Percentiles rank a stretch among this genome's conserved stretches.
These are phyloP conservation scores for Friedmanniomyces simplex DNA, from an alignment of 495 filamentous ascomycete genomes.

Conservation along the genomic window DNA sequence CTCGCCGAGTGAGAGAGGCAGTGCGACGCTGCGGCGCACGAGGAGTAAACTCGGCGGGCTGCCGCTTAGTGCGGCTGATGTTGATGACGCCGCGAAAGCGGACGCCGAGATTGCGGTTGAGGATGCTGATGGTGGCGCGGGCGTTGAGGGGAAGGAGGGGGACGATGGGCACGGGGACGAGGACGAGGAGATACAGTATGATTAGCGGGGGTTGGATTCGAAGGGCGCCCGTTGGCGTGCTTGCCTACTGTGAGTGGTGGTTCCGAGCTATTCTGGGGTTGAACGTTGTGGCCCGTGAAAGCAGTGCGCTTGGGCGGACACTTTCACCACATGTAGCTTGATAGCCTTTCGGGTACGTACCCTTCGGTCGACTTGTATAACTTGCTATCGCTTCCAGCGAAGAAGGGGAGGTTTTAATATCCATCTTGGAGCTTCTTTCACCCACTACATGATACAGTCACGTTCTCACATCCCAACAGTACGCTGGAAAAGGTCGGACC, in stretches of 20 bases:
- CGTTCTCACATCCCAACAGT: too few relatives aligned
- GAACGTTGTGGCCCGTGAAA: too few relatives aligned
- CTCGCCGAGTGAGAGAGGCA: not conserved
- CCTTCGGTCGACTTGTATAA: too few relatives aligned
- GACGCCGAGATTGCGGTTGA: constrained; percentile 7
- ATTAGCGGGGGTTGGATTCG: not conserved
- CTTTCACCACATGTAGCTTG: too few relatives aligned
- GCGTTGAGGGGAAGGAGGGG: not conserved
- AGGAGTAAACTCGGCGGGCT: constrained; percentile 32
- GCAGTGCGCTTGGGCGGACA: too few relatives aligned
- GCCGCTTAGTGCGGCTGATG: constrained; percentile 20
- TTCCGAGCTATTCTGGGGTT: too few relatives aligned
- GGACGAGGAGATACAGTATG: constrained; percentile 17
- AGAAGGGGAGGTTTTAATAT: too few relatives aligned
- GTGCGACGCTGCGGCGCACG: constrained; percentile 22
- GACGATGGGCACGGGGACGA: constrained; percentile 8
- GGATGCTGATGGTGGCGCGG: constrained; percentile 7
- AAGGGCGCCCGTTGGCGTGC: not conserved
- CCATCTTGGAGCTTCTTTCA: too few relatives aligned
- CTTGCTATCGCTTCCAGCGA: too few relatives aligned
- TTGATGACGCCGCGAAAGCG: constrained; percentile 12
- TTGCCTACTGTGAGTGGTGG: not conserved
- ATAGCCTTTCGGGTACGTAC: too few relatives aligned
- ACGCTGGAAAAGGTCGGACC: too few relatives aligned
- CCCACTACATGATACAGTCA: too few relatives aligned